Evolutionary conservation across 2,329 filamentous ascomycete genomes (phyloP), one percentile per base, ranked within the genome.

Genomic region (Pochonia chlamydosporia): DNA sequence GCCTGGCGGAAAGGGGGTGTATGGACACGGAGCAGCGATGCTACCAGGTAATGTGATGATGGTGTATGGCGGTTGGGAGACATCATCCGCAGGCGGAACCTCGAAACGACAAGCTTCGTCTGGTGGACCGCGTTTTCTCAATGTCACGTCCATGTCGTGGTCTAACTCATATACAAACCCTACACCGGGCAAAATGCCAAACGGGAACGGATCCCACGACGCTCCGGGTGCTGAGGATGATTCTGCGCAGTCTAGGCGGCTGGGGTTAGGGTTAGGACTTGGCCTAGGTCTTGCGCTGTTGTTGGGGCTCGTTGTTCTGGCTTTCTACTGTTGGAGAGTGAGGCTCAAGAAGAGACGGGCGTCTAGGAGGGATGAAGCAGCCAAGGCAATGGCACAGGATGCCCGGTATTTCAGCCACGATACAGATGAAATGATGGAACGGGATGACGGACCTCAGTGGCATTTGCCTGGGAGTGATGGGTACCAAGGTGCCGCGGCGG

Each of bases 11-110:
- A 46, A 59, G 1, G 79, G 76, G 0, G 65, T 84, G 0, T 85
- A 79, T 56, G 82, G 82, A 0, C 82, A 86, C 54, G 82, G 80
- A 1, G 80, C 82, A 1, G 75, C 72, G 1, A 67, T 85, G 46
- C 63, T 86, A 3, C 82, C 82, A 1, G 82, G 82, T 3, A 84
- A 85, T 53, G 72, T 85, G 2, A 82, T 86, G 78, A 79, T 85
- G 74, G 69, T 85, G 2, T 78, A 82, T 39, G 82, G 82, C 5
- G 82, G 82, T 1, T 79, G 80, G 58, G 70, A 71, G 20, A 79
- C 81, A 28, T 63, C 48, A 20, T 52, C 66, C 8, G 49, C 57
- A 0, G 28, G 54, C 53, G 8, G 1, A 56, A 37, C 59, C 13
- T 37, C 44, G 3, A 72, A 63, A 52, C 66, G 71, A 31, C 65